Evolutionary conservation across 2,329 filamentous ascomycete genomes (phyloP).

Genomic region (Pseudogymnoascus sp.): DNA sequence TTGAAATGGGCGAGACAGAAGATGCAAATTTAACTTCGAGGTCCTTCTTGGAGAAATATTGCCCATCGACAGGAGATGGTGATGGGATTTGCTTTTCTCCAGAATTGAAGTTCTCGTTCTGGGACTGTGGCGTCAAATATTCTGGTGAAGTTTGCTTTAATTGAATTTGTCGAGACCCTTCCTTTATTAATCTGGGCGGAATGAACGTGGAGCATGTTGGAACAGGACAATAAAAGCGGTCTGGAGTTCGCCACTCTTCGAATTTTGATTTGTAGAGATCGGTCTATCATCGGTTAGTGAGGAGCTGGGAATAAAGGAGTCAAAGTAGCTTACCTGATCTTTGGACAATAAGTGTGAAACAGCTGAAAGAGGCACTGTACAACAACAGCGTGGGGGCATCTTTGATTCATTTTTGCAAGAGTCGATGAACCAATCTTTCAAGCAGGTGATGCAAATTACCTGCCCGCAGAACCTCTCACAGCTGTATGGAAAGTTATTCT

Average conservation of each 20-base stretch:
- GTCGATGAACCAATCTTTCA: constrained; percentile 34
- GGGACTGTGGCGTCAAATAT: not conserved
- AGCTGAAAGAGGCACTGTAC: constrained; percentile 35
- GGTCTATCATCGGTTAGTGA: constrained; percentile 12
- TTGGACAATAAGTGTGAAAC: constrained; percentile 29
- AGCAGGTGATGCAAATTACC: constrained; percentile 27
- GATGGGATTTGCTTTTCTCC: not conserved
- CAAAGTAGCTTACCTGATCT: constrained; percentile 23
- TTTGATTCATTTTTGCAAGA: constrained; percentile 32
- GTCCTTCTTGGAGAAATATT: not conserved
- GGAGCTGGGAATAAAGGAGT: not conserved
- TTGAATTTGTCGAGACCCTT: not conserved
- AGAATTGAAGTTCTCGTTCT: not conserved
- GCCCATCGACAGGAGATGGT: not conserved
- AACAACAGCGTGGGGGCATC: constrained; percentile 42
- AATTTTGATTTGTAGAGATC: constrained; percentile 35
- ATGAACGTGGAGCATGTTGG: constrained; percentile 43
- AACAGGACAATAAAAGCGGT: constrained; percentile 42
- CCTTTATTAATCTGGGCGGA: constrained; percentile 24
- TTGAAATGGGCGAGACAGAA: not conserved
- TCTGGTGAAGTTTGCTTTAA: not conserved
- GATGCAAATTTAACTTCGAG: not conserved
- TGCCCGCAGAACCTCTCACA: not conserved
- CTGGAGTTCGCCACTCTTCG: constrained; percentile 39
- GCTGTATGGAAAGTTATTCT: not conserved